Evolutionary conservation across 805 yeast genomes (phyloP), one percentile per base, ranked within the genome.

Genomic region (Candida sakaeoensis): DNA sequence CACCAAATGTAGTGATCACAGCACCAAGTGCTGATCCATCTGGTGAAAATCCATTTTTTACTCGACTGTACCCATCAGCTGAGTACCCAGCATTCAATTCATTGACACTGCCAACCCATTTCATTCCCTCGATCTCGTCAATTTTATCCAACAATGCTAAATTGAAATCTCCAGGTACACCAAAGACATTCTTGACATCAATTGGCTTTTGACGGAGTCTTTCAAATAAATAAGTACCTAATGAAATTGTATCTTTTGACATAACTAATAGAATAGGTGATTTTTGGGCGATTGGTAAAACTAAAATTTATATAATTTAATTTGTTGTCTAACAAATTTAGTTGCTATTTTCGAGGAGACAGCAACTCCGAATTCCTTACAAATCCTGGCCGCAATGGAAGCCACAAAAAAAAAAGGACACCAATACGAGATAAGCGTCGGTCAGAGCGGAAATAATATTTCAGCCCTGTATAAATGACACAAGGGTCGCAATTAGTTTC

Each of bases 31-130:
- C 89, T n/a, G 35, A 30, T 3, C 34, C 34, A 13, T 28, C 23
- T 14, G 30, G 10, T 38, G 88, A 86, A 44, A 63, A 49, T 6
- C 70, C 64, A 7, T 85, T 73, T 9, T 76, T 73, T 35, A 72
- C 68, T 19, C 80, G 70, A 13, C 91, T 79, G 54, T 86, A 90
- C 5, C 96, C 97, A 58, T 90, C 96, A 7, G 91, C 89, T 4
- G 95, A 80, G 56, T 90, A 89, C 6, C 93, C 91, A 4, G 93
- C 82, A 55, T 89, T 90, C 47, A 89, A 70, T 64, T 89, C 97
- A 55, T 89, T 89, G 64, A 95, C 85, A 45, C 80, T 78, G 16
- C 95, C 96, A 37, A 85, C 70, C 87, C 95, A 88, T 63, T 48
- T 82, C 9, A 62, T 57, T 8, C 66, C 68, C 56, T 28, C 70